Conservation (phyloP, 2,329 filamentous ascomycete species). For the Chalaropsis ovoidea region DNA sequence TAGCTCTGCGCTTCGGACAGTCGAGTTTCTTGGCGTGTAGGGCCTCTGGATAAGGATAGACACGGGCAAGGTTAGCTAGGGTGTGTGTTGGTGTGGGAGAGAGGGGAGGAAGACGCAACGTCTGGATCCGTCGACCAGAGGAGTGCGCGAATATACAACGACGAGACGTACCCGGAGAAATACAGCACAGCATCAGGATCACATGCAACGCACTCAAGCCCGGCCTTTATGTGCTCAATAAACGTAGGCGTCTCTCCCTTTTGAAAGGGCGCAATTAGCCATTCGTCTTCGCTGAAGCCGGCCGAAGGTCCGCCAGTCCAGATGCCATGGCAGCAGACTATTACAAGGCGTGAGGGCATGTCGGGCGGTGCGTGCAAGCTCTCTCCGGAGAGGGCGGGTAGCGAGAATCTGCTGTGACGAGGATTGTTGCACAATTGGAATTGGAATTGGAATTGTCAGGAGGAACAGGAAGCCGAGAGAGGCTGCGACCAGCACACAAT, state of each 20-base stretch:
- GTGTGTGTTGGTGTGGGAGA: neutral
- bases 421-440: neutral
- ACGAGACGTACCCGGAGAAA: slow-evolving; percentile 56
- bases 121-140: neutral
- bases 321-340: slow-evolving; percentile 79
- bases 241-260: slow-evolving; percentile 69
- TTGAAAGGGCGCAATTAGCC: slow-evolving; percentile 70
- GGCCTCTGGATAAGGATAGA: slow-evolving; percentile 39
- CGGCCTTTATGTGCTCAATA: slow-evolving; percentile 60
- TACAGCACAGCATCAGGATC: slow-evolving; percentile 45
- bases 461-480: neutral
- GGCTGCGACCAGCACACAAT: neutral
- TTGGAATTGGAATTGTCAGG: neutral
- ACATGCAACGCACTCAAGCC: slow-evolving; percentile 43
- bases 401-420: neutral
- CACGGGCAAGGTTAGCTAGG: neutral
- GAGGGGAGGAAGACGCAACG: neutral
- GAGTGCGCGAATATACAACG: slow-evolving; percentile 10
- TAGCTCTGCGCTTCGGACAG: slow-evolving; percentile 57
- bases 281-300: slow-evolving; percentile 50
- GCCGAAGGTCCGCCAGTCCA: slow-evolving; percentile 51
- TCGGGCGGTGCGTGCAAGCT: neutral
- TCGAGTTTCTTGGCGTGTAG: slow-evolving; percentile 48
- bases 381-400: neutral
- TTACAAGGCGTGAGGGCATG: slow-evolving; percentile 48